Percentiles rank a stretch among this genome's conserved stretches.
phyloP scores from a whole-genome alignment of 2,329 filamentous ascomycete species.

The Epichloe aotearoae region DNA sequence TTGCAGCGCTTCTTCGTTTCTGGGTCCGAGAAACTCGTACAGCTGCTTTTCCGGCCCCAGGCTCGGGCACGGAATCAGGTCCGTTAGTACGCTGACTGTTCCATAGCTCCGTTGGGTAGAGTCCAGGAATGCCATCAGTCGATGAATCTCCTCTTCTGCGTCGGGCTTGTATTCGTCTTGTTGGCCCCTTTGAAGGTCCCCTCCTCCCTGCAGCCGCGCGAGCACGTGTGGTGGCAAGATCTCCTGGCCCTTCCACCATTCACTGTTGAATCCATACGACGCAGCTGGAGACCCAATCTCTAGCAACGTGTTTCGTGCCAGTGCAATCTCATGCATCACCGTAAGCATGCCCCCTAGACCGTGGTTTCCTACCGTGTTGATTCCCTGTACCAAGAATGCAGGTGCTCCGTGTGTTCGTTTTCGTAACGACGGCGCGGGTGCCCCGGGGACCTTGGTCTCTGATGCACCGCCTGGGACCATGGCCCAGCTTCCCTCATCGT shows the following conservation, averaged over 20 bases:
- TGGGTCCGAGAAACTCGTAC: constrained; percentile 28
- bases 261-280: constrained; percentile 40
- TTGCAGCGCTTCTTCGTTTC: constrained; percentile 12
- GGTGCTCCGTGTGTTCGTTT: constrained; percentile 30
- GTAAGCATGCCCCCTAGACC: constrained; percentile 42
- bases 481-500: constrained; percentile 44
- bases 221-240: constrained; percentile 30
- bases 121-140: constrained; percentile 51
- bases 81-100: constrained; percentile 34
- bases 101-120: constrained; percentile 46
- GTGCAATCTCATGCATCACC: constrained; percentile 46
- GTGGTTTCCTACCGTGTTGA: constrained; percentile 22
- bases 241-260: constrained; percentile 48
- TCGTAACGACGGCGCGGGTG: constrained; percentile 26
- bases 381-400: constrained; percentile 34
- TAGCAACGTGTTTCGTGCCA: constrained; percentile 42
- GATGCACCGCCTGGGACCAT: constrained; percentile 34
- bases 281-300: constrained; percentile 24
- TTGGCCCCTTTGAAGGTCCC: constrained; percentile 18
- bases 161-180: constrained; percentile 18
- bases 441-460: constrained; percentile 10
- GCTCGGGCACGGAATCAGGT: constrained; percentile 20
- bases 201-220: constrained; percentile 18
- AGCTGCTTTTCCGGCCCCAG: constrained; percentile 28
- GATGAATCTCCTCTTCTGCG: constrained; percentile 43